Evolutionary conservation across 768 basidiomycete species (phyloP).

Genomic region (Suillus subalutaceus): DNA sequence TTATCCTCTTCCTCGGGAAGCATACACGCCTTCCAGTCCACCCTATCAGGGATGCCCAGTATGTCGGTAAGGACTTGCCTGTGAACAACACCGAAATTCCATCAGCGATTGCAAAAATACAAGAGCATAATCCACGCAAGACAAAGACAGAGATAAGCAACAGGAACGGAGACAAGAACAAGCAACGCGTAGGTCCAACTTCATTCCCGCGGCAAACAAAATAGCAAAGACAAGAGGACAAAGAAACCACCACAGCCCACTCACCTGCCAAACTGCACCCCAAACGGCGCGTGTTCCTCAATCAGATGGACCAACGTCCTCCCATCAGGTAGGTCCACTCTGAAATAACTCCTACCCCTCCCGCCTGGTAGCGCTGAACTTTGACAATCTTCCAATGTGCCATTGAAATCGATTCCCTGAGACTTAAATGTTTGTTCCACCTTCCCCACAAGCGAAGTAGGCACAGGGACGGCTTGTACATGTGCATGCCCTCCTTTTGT

Average conservation of each 20-base stretch:
- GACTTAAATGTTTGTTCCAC: slow-evolving; percentile 73
- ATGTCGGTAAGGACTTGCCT: slow-evolving; percentile 84
- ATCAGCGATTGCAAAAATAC: slow-evolving; percentile 6
- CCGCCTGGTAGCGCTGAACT: slow-evolving; percentile 33
- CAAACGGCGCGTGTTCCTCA: slow-evolving; percentile 76
- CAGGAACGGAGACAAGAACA: not conserved
- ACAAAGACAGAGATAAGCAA: not conserved
- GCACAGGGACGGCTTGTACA: slow-evolving; percentile 83
- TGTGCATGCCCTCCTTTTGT: slow-evolving; percentile 95
- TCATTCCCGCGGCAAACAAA: not conserved
- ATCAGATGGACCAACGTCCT: slow-evolving; percentile 85
- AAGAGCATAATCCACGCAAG: not conserved
- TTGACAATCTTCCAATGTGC: slow-evolving; percentile 53
- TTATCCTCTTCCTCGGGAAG: slow-evolving; percentile 85
- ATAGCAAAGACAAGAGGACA: not conserved
- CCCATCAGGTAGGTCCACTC: slow-evolving; percentile 87
- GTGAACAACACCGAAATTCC: slow-evolving; percentile 16
- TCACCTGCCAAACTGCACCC: slow-evolving; percentile 93
- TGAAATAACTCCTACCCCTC: slow-evolving; percentile 70
- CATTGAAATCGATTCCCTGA: slow-evolving; percentile 73
- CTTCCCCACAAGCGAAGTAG: slow-evolving; percentile 57
- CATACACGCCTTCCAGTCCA: slow-evolving; percentile 92
- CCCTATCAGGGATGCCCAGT: slow-evolving; percentile 73
- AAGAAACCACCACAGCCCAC: slow-evolving; percentile 24
- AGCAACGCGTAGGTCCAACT: not conserved